phyloP scores from a whole-genome alignment of 192 early-diverging fungal species.

The Umbelopsis vinacea region DNA sequence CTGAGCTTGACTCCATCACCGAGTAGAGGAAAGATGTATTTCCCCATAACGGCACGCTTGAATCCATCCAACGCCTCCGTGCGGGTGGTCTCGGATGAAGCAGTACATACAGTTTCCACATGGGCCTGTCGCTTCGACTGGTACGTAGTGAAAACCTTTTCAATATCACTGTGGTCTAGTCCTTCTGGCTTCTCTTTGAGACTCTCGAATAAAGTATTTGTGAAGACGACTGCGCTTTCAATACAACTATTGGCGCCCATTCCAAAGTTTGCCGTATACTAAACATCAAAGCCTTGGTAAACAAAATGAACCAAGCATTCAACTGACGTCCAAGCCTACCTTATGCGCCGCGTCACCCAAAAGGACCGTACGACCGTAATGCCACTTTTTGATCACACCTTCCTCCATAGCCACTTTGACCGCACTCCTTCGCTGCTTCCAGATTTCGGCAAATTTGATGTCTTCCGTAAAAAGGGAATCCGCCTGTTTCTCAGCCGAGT shows the following conservation, averaged over 20 bases:
- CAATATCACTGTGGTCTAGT: not conserved
- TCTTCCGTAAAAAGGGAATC: not conserved
- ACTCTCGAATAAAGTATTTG: not conserved
- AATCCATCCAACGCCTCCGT: not conserved
- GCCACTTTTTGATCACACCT: conserved; percentile 36
- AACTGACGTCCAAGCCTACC: not conserved
- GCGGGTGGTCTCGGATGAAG: not conserved
- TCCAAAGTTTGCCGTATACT: conserved; percentile 9
- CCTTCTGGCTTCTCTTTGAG: not conserved
- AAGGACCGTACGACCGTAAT: conserved; percentile 40
- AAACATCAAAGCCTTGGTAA: not conserved
- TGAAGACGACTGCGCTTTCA: not conserved
- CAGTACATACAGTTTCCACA: not conserved
- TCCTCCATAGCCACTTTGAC: conserved; percentile 9
- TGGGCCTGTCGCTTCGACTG: not conserved
- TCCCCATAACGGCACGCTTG: not conserved
- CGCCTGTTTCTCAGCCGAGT: not conserved
- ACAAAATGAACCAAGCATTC: not conserved
- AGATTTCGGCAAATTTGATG: not conserved
- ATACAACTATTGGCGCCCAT: not conserved
- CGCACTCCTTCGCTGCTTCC: not conserved
- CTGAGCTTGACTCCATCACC: not conserved
- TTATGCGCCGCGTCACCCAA: conserved; percentile 45
- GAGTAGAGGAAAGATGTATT: not conserved
- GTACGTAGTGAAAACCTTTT: not conserved